Conservation (phyloP, 2,329 filamentous ascomycete genomes). For the Whalleya microplaca region DNA sequence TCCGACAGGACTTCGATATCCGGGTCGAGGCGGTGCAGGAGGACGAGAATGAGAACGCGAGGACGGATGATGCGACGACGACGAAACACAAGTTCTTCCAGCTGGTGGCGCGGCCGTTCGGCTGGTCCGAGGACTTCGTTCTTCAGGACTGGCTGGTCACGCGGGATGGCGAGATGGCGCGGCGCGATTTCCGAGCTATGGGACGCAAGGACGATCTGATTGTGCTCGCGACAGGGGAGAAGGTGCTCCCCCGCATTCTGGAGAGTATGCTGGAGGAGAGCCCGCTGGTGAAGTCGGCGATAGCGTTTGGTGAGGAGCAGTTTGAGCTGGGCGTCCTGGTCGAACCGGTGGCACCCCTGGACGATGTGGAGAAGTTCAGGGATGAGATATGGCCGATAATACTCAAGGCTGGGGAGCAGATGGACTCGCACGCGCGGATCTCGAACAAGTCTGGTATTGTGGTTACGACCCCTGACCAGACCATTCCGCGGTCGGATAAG, state of each 20-base stretch:
- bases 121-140: conserved; percentile 33
- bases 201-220: conserved; percentile 39
- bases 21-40: too few species aligned
- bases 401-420: conserved; percentile 8
- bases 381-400: conserved; percentile 18
- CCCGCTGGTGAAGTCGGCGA: conserved; percentile 8
- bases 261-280: conserved; percentile 13
- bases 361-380: neutral
- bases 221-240: conserved; percentile 26
- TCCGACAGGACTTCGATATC: conserved; percentile 22
- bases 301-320: conserved; percentile 20
- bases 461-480: conserved; percentile 12
- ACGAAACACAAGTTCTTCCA: conserved; percentile 21
- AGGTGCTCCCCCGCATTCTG: conserved; percentile 19
- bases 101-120: conserved; percentile 35
- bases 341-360: conserved; percentile 3
- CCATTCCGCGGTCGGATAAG: conserved; percentile 25
- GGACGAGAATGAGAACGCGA: too few species aligned
- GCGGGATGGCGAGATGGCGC: conserved; percentile 23
- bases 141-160: conserved; percentile 39
- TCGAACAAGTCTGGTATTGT: conserved; percentile 16
- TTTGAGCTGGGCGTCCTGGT: conserved; percentile 27
- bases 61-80: too few species aligned
- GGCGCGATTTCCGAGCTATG: conserved; percentile 31
- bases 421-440: conserved; percentile 25